Evolutionary conservation across 768 basidiomycete species (phyloP).

Genomic region (Lactifluus echinatus): DNA sequence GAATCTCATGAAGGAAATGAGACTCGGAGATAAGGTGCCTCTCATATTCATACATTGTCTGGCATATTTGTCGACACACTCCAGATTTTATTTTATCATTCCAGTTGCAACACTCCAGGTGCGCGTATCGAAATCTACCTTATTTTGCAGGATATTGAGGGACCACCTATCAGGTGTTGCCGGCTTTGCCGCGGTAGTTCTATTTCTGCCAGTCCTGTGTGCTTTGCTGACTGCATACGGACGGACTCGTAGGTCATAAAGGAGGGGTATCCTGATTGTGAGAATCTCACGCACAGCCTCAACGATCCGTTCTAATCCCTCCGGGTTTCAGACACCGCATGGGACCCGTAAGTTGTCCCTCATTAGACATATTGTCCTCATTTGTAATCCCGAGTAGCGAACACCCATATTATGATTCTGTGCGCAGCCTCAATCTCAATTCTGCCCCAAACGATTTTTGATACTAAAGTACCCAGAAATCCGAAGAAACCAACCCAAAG

Average conservation of each 20-base stretch:
- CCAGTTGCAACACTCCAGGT: conserved; percentile 81
- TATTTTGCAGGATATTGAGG: neutral
- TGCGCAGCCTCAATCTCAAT: conserved; percentile 28
- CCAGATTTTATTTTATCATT: conserved; percentile 81
- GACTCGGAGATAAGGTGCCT: conserved; percentile 58
- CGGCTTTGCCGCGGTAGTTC: conserved; percentile 64
- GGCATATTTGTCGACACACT: neutral
- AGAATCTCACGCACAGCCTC: conserved; percentile 25
- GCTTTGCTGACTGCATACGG: neutral
- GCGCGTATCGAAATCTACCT: conserved; percentile 15
- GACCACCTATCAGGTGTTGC: conserved; percentile 50
- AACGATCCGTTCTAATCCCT: neutral
- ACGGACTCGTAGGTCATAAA: too few relatives aligned
- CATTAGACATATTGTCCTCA: neutral
- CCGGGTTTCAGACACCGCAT: conserved; percentile 63
- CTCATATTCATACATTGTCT: neutral
- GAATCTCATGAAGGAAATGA: conserved; percentile 80
- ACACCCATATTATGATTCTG: conserved; percentile 78
- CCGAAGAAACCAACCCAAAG: conserved; percentile 61
- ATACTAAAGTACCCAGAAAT: conserved; percentile 55
- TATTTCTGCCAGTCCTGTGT: neutral
- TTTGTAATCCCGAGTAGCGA: conserved; percentile 26
- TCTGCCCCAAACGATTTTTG: neutral
- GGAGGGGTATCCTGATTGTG: conserved; percentile 66
- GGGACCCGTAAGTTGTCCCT: conserved; percentile 58